These are phyloP conservation scores for Thermothelomyces thermophilus DNA, from an alignment of 2,329 filamentous ascomycete genomes.

Conservation along the genomic window DNA sequence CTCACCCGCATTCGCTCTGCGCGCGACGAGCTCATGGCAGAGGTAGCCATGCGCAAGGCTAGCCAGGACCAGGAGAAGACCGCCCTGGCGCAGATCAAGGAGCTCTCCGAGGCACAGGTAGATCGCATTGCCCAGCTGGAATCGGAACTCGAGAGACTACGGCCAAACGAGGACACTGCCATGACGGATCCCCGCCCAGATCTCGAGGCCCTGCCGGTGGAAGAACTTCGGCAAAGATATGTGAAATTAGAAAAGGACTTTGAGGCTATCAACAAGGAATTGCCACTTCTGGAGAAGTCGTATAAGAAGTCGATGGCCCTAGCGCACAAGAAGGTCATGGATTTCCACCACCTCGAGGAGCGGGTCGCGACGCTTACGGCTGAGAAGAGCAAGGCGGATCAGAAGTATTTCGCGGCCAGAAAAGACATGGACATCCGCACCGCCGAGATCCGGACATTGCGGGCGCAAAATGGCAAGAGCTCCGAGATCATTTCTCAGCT, in stretches of 20 bases:
- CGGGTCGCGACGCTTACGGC: constrained; percentile 66
- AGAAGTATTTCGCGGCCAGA: constrained; percentile 95
- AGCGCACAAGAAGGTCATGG: constrained; percentile 79
- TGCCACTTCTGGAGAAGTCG: constrained; percentile 82
- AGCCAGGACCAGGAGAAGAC: constrained; percentile 68
- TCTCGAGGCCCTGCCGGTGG: constrained; percentile 54
- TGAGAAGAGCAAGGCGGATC: constrained; percentile 93
- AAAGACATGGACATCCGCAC: constrained; percentile 86
- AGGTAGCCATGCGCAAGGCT: constrained; percentile 71
- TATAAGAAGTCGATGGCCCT: constrained; percentile 84
- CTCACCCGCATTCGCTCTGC: constrained; percentile 76
- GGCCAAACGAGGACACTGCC: constrained; percentile 41
- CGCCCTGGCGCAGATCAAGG: constrained; percentile 67
- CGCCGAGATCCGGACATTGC: constrained; percentile 69
- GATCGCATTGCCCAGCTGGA: constrained; percentile 77
- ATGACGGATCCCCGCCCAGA: constrained; percentile 41
- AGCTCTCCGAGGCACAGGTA: constrained; percentile 71
- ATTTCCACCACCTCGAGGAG: constrained; percentile 70
- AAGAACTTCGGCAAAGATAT: constrained; percentile 69
- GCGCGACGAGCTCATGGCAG: constrained; percentile 79
- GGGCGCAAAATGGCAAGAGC: constrained; percentile 79
- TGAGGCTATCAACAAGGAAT: constrained; percentile 74
- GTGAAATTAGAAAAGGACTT: constrained; percentile 73
- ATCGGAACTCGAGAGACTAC: constrained; percentile 69
- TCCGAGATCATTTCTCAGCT: constrained; percentile 89